Conservation (phyloP, 805 yeast genomes). For the Saturnispora besseyi region DNA sequence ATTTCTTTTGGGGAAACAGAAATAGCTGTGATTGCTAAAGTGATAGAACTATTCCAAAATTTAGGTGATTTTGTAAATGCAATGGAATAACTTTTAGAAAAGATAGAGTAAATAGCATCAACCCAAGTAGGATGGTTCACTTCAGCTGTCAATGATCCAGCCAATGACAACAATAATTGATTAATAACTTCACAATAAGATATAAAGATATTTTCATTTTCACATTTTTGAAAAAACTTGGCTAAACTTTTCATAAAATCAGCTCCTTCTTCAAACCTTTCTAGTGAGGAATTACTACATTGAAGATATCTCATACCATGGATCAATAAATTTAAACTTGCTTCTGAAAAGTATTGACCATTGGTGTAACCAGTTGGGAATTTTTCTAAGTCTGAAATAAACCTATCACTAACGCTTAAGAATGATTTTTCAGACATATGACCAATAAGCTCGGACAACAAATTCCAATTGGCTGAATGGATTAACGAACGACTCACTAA, state of each 20-base stretch:
- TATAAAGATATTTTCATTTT: constrained; percentile 52
- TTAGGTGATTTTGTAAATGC: constrained; percentile 34
- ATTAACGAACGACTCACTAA: constrained; percentile 58
- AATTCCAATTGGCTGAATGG: constrained; percentile 87
- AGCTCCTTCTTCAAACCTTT: constrained; percentile 85
- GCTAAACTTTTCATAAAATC: constrained; percentile 80
- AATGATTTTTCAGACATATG: constrained; percentile 82
- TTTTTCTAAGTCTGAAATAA: constrained; percentile 86
- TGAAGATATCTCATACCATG: constrained; percentile 87
- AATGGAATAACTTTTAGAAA: constrained; percentile 37
- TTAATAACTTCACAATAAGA: constrained; percentile 84
- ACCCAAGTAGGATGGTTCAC: constrained; percentile 95
- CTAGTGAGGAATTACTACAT: constrained; percentile 77
- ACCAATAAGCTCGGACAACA: constrained; percentile 82
- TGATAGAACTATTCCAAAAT: constrained; percentile 61
- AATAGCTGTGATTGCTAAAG: constrained; percentile 61
- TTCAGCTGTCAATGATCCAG: constrained; percentile 84
- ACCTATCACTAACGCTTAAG: constrained; percentile 82
- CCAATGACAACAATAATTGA: constrained; percentile 68
- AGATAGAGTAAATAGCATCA: constrained; percentile 61
- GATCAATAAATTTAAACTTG: constrained; percentile 63
- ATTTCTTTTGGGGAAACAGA: constrained; percentile 74
- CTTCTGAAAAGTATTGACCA: constrained; percentile 24
- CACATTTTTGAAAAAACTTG: constrained; percentile 65
- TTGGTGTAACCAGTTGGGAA: constrained; percentile 46